Conservation (phyloP, 371 early-diverging fungal species). For the Furculomyces boomerangus region DNA sequence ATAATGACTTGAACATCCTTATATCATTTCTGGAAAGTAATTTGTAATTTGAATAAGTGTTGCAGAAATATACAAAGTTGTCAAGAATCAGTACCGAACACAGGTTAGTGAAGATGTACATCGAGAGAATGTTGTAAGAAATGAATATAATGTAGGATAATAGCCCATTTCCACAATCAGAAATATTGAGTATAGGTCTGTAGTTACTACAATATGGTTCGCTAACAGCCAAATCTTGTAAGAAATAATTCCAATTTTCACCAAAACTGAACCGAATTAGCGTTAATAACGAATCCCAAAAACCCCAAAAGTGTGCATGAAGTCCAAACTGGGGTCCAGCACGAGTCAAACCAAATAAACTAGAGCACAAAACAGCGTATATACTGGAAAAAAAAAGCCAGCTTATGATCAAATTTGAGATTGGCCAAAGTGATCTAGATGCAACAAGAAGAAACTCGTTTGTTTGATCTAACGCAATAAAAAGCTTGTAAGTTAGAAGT, state of each 20-base stretch:
- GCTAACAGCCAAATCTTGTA: constrained; percentile 46
- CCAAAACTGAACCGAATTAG: constrained; percentile 31
- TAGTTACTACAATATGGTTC: constrained; percentile 32
- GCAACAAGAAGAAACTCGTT: constrained; percentile 2
- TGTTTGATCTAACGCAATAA: constrained; percentile 3
- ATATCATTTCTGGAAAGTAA: constrained; percentile 46
- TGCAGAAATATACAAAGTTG: constrained; percentile 50
- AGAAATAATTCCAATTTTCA: constrained; percentile 53
- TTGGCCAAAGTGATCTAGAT: constrained; percentile 34
- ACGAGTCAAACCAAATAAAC: constrained; percentile 47
- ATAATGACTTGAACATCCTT: constrained; percentile 17
- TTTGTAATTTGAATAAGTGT: constrained; percentile 37
- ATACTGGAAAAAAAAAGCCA: constrained; percentile 46
- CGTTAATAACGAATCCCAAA: constrained; percentile 35
- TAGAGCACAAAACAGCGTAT: constrained; percentile 50
- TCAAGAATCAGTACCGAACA: constrained; percentile 52
- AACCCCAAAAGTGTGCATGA: constrained; percentile 40
- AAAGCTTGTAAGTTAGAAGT: constrained; percentile 2
- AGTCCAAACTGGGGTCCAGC: constrained; percentile 33
- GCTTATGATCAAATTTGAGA: constrained; percentile 39
- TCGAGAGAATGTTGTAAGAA: constrained; percentile 49
- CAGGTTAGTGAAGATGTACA: constrained; percentile 55
- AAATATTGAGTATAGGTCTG: constrained; percentile 5
- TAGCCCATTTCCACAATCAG: constrained; percentile 42
- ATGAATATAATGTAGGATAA: constrained; percentile 46